These are phyloP conservation scores for Pochonia chlamydosporia DNA, from an alignment of 2,329 filamentous ascomycete species.

Conservation along the genomic window DNA sequence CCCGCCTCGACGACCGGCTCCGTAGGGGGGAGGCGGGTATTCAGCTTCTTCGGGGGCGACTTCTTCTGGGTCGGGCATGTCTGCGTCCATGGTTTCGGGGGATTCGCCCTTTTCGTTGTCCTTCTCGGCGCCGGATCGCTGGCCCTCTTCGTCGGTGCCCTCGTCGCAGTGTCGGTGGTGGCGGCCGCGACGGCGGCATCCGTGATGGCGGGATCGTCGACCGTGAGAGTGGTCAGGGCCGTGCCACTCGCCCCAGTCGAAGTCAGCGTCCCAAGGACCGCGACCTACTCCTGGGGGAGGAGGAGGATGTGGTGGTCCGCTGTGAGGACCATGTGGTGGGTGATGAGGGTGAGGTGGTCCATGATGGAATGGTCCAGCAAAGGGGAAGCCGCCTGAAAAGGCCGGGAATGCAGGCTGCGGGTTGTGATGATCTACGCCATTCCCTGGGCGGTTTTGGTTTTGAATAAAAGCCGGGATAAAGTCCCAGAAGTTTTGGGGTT, in stretches of 20 bases:
- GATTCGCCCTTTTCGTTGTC: constrained; percentile 29
- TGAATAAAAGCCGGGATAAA: constrained; percentile 28
- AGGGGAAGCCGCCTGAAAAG: constrained; percentile 29
- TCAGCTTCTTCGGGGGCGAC: constrained; percentile 25
- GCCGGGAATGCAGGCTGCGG: constrained; percentile 12
- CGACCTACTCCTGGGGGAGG: not conserved
- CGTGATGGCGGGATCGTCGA: constrained; percentile 17
- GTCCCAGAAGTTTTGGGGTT: constrained; percentile 21
- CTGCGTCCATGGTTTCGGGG: constrained; percentile 25
- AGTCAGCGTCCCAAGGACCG: constrained; percentile 12
- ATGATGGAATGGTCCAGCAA: constrained; percentile 15
- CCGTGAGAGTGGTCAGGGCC: constrained; percentile 7
- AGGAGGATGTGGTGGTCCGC: not conserved
- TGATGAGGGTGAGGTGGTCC: constrained; percentile 12
- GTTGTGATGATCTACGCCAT: constrained; percentile 32
- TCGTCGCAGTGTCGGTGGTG: constrained; percentile 18
- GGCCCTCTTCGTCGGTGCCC: constrained; percentile 9
- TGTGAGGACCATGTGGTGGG: constrained; percentile 11
- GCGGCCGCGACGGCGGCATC: constrained; percentile 7
- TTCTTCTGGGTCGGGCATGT: constrained; percentile 26
- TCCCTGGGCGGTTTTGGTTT: constrained; percentile 23
- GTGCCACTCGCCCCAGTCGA: constrained; percentile 20
- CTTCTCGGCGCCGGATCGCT: constrained; percentile 17
- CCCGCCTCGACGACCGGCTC: constrained; percentile 15
- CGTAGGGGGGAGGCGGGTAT: constrained; percentile 11